A percentile compares a stretch with the other conserved stretches of the same genome.
Evolutionary conservation across 2,329 filamentous ascomycete species (phyloP).

Genomic region (Colletotrichum sidae): DNA sequence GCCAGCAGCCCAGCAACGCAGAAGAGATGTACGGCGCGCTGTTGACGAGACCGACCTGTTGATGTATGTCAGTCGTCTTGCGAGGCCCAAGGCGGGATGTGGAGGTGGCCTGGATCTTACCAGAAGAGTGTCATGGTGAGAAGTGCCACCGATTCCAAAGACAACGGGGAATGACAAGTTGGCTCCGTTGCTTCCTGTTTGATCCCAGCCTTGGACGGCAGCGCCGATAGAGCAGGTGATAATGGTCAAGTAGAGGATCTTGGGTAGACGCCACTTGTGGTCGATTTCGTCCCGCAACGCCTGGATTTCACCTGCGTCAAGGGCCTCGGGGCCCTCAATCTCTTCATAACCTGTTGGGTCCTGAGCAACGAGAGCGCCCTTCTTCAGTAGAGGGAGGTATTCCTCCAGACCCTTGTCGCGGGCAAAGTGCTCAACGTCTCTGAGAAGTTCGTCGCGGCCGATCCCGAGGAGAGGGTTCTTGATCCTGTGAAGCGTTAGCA

Average conservation of each 20-base stretch:
- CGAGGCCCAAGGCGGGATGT: conserved; percentile 19
- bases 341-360: conserved; percentile 61
- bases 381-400: conserved; percentile 59
- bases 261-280: conserved; percentile 62
- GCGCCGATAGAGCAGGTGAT: conserved; percentile 65
- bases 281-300: conserved; percentile 56
- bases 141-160: conserved; percentile 57
- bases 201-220: conserved; percentile 65
- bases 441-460: conserved; percentile 54
- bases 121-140: conserved; percentile 61
- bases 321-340: conserved; percentile 50
- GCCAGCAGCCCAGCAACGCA: conserved; percentile 74
- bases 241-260: conserved; percentile 61
- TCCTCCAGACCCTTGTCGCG: conserved; percentile 56
- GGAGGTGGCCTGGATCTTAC: conserved; percentile 3
- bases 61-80: conserved; percentile 48
- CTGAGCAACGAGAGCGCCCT: conserved; percentile 65
- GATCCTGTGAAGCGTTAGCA: conserved; percentile 48
- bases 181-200: conserved; percentile 60
- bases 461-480: conserved; percentile 62
- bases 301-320: conserved; percentile 56
- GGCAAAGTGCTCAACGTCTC: conserved; percentile 67
- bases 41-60: conserved; percentile 71
- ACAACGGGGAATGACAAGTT: conserved; percentile 58
- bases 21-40: conserved; percentile 57